Conservation (phyloP, 345 rosid species). For the Salix koriyanagi region DNA sequence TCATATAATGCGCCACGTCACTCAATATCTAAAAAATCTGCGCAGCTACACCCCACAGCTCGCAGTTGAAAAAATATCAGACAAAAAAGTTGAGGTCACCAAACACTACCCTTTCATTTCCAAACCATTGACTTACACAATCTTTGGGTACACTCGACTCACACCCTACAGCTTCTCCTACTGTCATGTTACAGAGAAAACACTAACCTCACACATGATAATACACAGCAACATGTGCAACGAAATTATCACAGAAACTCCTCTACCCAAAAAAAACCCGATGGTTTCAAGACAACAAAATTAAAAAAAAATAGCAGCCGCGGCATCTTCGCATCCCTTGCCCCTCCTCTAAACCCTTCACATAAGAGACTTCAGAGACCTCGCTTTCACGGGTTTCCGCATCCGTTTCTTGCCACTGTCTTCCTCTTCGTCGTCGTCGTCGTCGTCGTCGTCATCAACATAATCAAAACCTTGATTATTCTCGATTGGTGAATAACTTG, state of each 20-base stretch:
- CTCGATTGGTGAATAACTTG: constrained; percentile 14
- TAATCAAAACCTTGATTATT: constrained; percentile 31
- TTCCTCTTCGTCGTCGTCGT: constrained; percentile 6
- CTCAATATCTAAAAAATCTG: not conserved
- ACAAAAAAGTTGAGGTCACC: constrained; percentile 11
- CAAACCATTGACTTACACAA: constrained; percentile 19
- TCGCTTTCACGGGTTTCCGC: constrained; percentile 79
- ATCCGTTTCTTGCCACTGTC: constrained; percentile 50
- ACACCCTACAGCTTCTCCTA: constrained; percentile 25
- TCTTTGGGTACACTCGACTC: constrained; percentile 13
- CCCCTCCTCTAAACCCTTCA: constrained; percentile 21
- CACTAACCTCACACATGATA: constrained; percentile 21
- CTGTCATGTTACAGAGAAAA: constrained; percentile 27
- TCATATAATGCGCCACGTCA: constrained; percentile 6
- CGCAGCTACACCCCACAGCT: not conserved
- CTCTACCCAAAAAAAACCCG: constrained; percentile 10
- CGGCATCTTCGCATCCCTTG: not conserved
- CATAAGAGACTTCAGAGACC: constrained; percentile 92
- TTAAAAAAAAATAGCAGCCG: not conserved
- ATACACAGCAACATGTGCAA: constrained; percentile 11
- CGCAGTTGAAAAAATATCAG: not conserved
- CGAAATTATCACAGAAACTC: constrained; percentile 9
- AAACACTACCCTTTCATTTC: constrained; percentile 16
- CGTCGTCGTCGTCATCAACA: constrained; percentile 32
- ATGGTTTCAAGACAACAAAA: not conserved